These are phyloP conservation scores for Talaromyces verruculosus DNA, from an alignment of 2,329 filamentous ascomycete genomes.

Conservation along the genomic window DNA sequence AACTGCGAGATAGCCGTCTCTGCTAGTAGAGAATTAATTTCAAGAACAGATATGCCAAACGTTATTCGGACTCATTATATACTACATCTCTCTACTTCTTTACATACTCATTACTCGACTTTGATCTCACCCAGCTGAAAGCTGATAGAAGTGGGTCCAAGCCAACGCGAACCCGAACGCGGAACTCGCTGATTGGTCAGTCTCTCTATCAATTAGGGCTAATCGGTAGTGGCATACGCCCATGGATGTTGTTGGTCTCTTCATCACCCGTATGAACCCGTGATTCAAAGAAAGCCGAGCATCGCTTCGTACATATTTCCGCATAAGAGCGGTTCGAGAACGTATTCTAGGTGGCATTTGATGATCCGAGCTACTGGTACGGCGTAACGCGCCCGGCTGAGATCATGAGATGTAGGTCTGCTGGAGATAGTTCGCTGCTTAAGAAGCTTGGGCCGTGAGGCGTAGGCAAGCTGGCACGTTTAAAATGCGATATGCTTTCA, in stretches of 20 bases:
- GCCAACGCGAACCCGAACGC: constrained; percentile 14
- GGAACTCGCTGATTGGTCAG: constrained; percentile 9
- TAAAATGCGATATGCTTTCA: not conserved
- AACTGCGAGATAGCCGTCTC: not conserved
- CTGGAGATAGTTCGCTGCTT: not conserved
- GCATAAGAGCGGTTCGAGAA: not conserved
- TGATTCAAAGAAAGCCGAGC: not conserved
- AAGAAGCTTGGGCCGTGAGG: not conserved
- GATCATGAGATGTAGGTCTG: not conserved
- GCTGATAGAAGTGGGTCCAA: not conserved
- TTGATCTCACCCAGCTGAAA: not conserved
- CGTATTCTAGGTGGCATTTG: not conserved
- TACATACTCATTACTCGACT: not conserved
- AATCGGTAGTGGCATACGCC: not conserved
- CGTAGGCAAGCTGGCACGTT: not conserved
- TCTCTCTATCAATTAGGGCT: not conserved
- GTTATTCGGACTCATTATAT: not conserved
- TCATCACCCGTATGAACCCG: not conserved
- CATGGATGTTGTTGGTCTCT: not conserved
- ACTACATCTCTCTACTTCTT: not conserved
- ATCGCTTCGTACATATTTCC: not conserved
- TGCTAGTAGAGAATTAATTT: not conserved
- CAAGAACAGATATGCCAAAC: not conserved
- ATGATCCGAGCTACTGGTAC: not conserved
- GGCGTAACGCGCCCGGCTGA: constrained; percentile 2